Percentiles rank a stretch among this genome's conserved stretches.
Evolutionary conservation across 148 eudicot species (phyloP).

Genomic region (Nyssa sinensis): DNA sequence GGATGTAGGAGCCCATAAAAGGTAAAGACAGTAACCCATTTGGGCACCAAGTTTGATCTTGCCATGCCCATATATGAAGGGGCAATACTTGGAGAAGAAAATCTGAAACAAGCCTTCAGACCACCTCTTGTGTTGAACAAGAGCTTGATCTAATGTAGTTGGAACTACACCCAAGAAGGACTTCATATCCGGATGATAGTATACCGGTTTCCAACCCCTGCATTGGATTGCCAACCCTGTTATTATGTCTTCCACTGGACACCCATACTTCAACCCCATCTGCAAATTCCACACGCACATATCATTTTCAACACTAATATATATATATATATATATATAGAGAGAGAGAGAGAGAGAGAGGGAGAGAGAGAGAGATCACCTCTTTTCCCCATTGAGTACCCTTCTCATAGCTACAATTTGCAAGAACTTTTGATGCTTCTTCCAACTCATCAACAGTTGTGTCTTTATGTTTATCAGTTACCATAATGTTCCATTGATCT

Average conservation of each 20-base stretch:
- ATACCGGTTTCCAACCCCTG: conserved; percentile 45
- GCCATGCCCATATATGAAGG: conserved; percentile 34
- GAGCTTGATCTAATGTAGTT: conserved; percentile 27
- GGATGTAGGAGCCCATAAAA: conserved; percentile 37
- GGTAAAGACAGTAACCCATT: conserved; percentile 46
- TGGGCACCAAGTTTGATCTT: conserved; percentile 43
- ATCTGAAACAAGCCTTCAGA: conserved; percentile 44
- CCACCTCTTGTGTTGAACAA: conserved; percentile 45
- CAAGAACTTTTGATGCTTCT: conserved; percentile 32
- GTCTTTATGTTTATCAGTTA: not conserved
- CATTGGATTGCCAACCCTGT: conserved; percentile 46
- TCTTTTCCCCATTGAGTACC: conserved; percentile 51
- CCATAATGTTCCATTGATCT: conserved; percentile 13
- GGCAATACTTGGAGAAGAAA: conserved; percentile 43
- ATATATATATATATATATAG: not conserved
- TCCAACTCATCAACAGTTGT: conserved; percentile 32
- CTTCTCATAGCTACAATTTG: conserved; percentile 44
- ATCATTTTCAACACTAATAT: not conserved
- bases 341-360: not conserved
- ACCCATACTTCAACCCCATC: conserved; percentile 55
- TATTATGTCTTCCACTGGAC: conserved; percentile 38
- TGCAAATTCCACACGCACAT: conserved; percentile 9
- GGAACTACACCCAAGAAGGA: conserved; percentile 44
- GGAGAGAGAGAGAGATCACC: conserved; percentile 23
- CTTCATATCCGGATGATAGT: conserved; percentile 30